Evolutionary conservation across 2,329 filamentous ascomycete species (phyloP).

Genomic region (Coniochaeta pulveracea): DNA sequence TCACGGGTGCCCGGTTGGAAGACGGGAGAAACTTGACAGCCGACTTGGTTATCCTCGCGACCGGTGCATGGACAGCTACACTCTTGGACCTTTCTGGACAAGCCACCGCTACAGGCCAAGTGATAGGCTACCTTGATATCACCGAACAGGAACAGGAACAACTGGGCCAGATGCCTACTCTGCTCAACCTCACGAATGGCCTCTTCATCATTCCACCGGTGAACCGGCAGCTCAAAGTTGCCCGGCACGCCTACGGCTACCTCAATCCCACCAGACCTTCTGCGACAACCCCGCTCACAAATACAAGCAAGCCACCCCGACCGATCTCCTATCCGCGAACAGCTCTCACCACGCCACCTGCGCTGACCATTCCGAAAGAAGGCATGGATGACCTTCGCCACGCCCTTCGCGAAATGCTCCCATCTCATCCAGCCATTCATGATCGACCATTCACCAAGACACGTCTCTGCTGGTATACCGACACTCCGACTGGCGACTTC

Average conservation of each 20-base stretch:
- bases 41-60: constrained; percentile 68
- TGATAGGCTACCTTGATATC: constrained; percentile 66
- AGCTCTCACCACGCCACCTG: constrained; percentile 36
- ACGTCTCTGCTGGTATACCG: constrained; percentile 65
- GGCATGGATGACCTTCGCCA: constrained; percentile 49
- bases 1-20: constrained; percentile 42
- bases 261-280: constrained; percentile 32
- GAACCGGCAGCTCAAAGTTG: constrained; percentile 53
- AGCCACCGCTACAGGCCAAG: constrained; percentile 72
- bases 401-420: constrained; percentile 50
- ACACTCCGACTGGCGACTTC: constrained; percentile 62
- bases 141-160: constrained; percentile 56
- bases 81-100: constrained; percentile 70
- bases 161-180: constrained; percentile 56
- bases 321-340: constrained; percentile 30
- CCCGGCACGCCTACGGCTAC: constrained; percentile 60
- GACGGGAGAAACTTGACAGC: constrained; percentile 24
- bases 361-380: constrained; percentile 42
- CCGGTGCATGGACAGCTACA: constrained; percentile 76
- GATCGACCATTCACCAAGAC: constrained; percentile 50
- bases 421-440: constrained; percentile 36
- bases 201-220: constrained; percentile 65
- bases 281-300: constrained; percentile 8
- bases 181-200: constrained; percentile 60
- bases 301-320: constrained; percentile 2